Base-by-base conservation (phyloP, 805 yeast genomes). In the Candida maltosa region DNA sequence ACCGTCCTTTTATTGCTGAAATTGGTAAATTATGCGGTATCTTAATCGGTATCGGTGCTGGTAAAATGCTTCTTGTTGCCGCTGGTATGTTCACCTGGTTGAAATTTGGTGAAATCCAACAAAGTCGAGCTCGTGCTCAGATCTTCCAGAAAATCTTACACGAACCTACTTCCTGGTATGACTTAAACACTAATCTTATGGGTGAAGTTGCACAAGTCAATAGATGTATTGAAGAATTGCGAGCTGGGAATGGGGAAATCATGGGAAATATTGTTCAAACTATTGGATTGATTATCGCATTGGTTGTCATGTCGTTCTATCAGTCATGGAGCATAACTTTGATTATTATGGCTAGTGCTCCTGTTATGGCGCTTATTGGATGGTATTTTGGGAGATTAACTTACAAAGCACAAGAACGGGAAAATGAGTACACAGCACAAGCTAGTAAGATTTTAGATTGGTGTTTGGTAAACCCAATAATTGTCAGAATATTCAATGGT, bases 261-360 rank as follows among this genome's bases (percentile, higher is more conserved):
- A 51, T 79, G 12, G 87, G 84, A 0, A 46, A 80, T 15, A 49
- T 80, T 1, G 50, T 76, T 9, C 80, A 80, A 44, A 70, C 78
- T 6, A 26, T 68, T 1, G 73, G 78, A 0, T 70, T 87, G 0
- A 60, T 78, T 0, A 35, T 75, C 4, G 76, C 83, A 0, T 58
- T 83, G 8, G 51, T 82, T 2, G 69, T 76, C 1, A 76, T 84
- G 0, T 79, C 96, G 1, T 73, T 93, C 52, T 72, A 73, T 41
- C 80, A 78, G 41, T 85, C 95, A 3, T 91, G 97, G 97, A 71
- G 85, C 3, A 67, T 93, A 8, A 85, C 97, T 0, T 58, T 93
- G 17, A 74, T 93, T 2, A 76, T 83, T n/a, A 49, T 91, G 39
- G 80, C 87, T 1, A 70, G 83, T 3, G 46, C 87, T 4, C 98